Conservation (phyloP, 1,284 basidiomycete genomes). For the Trametes pubescens region DNA sequence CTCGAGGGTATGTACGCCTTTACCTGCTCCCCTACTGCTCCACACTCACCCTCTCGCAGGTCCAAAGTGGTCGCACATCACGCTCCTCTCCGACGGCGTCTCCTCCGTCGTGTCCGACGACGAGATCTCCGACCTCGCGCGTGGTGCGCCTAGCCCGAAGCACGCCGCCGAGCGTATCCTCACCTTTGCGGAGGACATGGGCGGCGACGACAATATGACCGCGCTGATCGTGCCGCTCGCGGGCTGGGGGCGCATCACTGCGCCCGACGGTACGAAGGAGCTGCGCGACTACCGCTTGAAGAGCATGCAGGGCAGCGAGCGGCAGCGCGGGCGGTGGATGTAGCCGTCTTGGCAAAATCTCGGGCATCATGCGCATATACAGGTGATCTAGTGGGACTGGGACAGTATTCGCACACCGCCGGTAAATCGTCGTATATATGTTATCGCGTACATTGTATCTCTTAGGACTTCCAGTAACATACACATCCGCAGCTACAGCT, state of each 20-base stretch:
- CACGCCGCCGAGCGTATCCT: constrained; percentile 86
- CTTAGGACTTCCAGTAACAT: constrained; percentile 9
- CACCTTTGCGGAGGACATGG: constrained; percentile 90
- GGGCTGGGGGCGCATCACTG: constrained; percentile 88
- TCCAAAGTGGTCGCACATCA: constrained; percentile 79
- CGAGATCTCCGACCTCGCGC: constrained; percentile 92
- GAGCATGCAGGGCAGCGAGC: constrained; percentile 78
- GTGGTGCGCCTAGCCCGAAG: constrained; percentile 76
- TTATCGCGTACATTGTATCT: constrained; percentile 18
- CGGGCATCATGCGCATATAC: neutral
- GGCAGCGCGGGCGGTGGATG: constrained; percentile 74
- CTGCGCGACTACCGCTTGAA: constrained; percentile 81
- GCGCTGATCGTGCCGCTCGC: constrained; percentile 92
- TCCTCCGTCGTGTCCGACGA: constrained; percentile 92
- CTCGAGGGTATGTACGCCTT: constrained; percentile 63
- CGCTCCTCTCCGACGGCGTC: constrained; percentile 91
- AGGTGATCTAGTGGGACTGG: constrained; percentile 2
- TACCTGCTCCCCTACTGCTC: neutral
- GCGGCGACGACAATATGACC: constrained; percentile 92
- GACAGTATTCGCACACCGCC: neutral
- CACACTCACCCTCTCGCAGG: constrained; percentile 51
- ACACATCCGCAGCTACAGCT: neutral
- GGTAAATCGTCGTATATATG: neutral
- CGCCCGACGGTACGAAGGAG: constrained; percentile 82
- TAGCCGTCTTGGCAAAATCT: neutral